Conservation (phyloP, 257 asterid genomes). For the Linderniella brevidens region DNA sequence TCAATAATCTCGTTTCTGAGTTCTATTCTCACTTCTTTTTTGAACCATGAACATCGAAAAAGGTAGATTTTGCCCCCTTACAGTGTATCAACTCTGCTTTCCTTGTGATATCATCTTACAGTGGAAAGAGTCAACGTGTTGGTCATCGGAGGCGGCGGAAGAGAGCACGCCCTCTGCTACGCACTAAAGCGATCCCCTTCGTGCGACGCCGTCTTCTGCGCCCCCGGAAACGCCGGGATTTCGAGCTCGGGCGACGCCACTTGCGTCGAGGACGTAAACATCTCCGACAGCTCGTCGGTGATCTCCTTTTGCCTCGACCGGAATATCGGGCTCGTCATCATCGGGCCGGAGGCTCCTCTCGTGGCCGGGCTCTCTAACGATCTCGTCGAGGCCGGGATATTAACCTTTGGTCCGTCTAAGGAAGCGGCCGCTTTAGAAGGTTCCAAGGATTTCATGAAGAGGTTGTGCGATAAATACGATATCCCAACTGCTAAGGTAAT, state of each 20-base stretch:
- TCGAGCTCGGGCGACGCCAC: slow-evolving; percentile 76
- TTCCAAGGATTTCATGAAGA: slow-evolving; percentile 85
- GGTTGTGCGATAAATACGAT: slow-evolving; percentile 67
- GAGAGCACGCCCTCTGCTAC: slow-evolving; percentile 86
- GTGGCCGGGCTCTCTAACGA: slow-evolving; percentile 89
- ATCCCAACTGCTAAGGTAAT: slow-evolving; percentile 89
- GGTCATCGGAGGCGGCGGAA: slow-evolving; percentile 97
- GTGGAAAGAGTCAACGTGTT: slow-evolving; percentile 66
- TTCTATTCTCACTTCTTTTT: no score
- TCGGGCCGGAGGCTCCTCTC: slow-evolving; percentile 95
- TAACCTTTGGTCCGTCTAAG: slow-evolving; percentile 83
- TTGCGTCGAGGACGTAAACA: slow-evolving; percentile 53
- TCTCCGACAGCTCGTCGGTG: slow-evolving; percentile 54
- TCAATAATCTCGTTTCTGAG: no score
- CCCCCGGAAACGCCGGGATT: slow-evolving; percentile 93
- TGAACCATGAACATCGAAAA: no score
- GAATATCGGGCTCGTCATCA: slow-evolving; percentile 74
- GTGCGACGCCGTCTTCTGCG: slow-evolving; percentile 76
- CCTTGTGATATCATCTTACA: slow-evolving; percentile 7
- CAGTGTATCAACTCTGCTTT: no score
- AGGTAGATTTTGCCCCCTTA: no score
- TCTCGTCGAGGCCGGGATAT: slow-evolving; percentile 77
- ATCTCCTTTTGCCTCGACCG: slow-evolving; percentile 62
- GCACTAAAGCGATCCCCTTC: slow-evolving; percentile 72
- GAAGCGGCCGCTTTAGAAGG: slow-evolving; percentile 97